These are phyloP conservation scores for Myriosclerotinia scirpicola DNA, from an alignment of 2,329 filamentous ascomycete species.

Conservation along the genomic window DNA sequence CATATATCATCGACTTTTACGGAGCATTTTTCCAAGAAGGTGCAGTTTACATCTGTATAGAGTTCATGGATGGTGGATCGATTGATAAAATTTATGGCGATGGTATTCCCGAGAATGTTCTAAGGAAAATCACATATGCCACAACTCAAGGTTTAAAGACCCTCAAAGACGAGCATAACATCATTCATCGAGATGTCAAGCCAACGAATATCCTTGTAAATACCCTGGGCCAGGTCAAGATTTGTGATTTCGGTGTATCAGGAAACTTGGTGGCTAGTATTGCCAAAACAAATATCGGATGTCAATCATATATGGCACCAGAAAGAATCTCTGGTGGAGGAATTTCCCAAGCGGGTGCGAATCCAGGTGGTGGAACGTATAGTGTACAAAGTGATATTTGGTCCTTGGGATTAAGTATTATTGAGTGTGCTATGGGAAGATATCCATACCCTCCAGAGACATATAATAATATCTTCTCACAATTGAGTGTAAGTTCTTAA, in stretches of 20 bases:
- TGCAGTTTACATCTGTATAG: slow-evolving; percentile 98
- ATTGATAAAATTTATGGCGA: slow-evolving; percentile 94
- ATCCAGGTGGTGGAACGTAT: slow-evolving; percentile 78
- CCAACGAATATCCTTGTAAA: slow-evolving; percentile 98
- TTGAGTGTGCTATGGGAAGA: slow-evolving; percentile 90
- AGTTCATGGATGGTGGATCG: slow-evolving; percentile 98
- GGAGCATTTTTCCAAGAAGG: slow-evolving; percentile 99
- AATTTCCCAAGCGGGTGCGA: slow-evolving; percentile 67
- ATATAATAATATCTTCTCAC: slow-evolving; percentile 97
- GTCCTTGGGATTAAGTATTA: slow-evolving; percentile 91
- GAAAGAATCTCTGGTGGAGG: slow-evolving; percentile 90
- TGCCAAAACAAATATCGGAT: slow-evolving; percentile 97
- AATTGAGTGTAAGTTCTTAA: slow-evolving; percentile 75
- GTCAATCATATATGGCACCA: slow-evolving; percentile 98
- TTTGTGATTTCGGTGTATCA: slow-evolving; percentile 97
- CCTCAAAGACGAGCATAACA: slow-evolving; percentile 97
- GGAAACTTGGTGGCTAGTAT: slow-evolving; percentile 97
- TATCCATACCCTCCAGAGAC: slow-evolving; percentile 98
- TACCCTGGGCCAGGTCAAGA: slow-evolving; percentile 87
- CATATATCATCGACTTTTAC: slow-evolving; percentile 98
- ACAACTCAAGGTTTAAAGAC: slow-evolving; percentile 90
- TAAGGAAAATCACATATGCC: slow-evolving; percentile 86
- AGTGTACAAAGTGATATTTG: slow-evolving; percentile 98
- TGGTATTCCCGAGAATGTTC: slow-evolving; percentile 82
- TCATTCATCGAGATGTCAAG: slow-evolving; percentile 98